Base-by-base conservation (phyloP, 352 stramenopile genomes). In the Phytophthora ohioensis region DNA sequence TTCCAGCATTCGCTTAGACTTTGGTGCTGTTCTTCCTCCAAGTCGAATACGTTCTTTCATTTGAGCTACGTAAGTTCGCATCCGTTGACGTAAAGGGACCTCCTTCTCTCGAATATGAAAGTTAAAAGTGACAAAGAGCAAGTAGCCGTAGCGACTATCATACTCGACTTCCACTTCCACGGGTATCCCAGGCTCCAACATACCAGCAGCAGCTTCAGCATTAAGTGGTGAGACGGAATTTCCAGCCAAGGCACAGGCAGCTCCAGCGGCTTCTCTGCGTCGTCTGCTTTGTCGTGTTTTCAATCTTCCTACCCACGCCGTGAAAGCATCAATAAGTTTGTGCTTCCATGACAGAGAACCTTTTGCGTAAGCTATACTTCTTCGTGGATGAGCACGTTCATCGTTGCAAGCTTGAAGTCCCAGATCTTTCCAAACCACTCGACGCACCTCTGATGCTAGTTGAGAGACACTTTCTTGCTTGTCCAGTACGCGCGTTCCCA, bases 161-260 rank as follows among this genome's bases (percentile, higher is more conserved):
- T 91, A 85, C 62, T 87, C 73, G 8, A 93, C 79, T 54, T 95
- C 90, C 5, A 99, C 82, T 52, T 85, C 78, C 11, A 97, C 91
- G 8, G 80, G 80, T 39, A 79, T 69, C 4, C 70, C 73, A 27
- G 57, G 57, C 2, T 78, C 62, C 13, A 80, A 61, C 30, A 84
- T 21, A 27, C 63, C 57, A 6, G 51, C 57, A 21, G 45, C 31
- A 54, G 49, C 21, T 15, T 38, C 65, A 53, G 43, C 39, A 57
- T 17, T 66, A 17, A 66, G 51, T 8, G 71, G 67, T 1, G 71
- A 73, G 27, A 79, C 65, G 0, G 69, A 61, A 43, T 75, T 82
- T 5, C 71, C 67, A 15, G 53, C 57, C 39, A 69, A 4, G 12
- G 63, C 41, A 30, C 38, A n/a, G 5, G 27, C 30, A 13, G 34